A percentile compares a stretch with the other conserved stretches of the same genome.
phyloP scores from a whole-genome alignment of 2,329 filamentous ascomycete species.

The Aureobasidium musti region DNA sequence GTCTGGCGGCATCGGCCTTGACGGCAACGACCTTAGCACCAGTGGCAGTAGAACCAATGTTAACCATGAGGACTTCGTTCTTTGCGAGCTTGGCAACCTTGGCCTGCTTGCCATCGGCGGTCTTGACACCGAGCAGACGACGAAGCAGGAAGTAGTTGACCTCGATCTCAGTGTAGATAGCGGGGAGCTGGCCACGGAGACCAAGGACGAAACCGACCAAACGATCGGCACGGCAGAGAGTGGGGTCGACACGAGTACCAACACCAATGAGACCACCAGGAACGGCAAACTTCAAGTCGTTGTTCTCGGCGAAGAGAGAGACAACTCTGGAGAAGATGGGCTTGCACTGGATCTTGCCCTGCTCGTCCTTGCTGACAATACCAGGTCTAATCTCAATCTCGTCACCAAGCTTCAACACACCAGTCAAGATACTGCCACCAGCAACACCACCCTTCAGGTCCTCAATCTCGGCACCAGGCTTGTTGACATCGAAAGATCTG shows the following conservation, averaged over 20 bases:
- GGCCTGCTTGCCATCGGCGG: slow-evolving; percentile 96
- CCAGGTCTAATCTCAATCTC: slow-evolving; percentile 99
- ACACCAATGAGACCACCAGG: slow-evolving; percentile 96
- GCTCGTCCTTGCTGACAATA: slow-evolving; percentile 93
- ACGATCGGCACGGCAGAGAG: slow-evolving; percentile 97
- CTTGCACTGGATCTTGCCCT: slow-evolving; percentile 91
- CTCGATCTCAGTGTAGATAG: slow-evolving; percentile 98
- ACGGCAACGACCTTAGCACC: slow-evolving; percentile 97
- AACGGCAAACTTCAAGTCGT: slow-evolving; percentile 97
- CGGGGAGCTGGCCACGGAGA: slow-evolving; percentile 87
- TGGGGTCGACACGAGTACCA: slow-evolving; percentile 94
- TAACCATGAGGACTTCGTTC: slow-evolving; percentile 99
- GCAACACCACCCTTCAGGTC: slow-evolving; percentile 98
- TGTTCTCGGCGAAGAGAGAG: slow-evolving; percentile 94
- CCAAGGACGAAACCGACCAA: slow-evolving; percentile 97
- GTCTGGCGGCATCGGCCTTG: slow-evolving; percentile 95
- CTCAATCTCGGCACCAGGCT: slow-evolving; percentile 97
- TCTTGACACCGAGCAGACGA: slow-evolving; percentile 92
- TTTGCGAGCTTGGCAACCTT: slow-evolving; percentile 98
- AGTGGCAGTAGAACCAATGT: slow-evolving; percentile 96
- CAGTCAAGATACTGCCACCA: slow-evolving; percentile 93
- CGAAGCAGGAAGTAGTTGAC: slow-evolving; percentile 99
- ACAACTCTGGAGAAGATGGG: slow-evolving; percentile 96
- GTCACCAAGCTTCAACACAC: slow-evolving; percentile 94
- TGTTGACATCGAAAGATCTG: slow-evolving; percentile 99